Base-by-base conservation (phyloP, 2,329 filamentous ascomycete species). In the Alternaria solani region DNA sequence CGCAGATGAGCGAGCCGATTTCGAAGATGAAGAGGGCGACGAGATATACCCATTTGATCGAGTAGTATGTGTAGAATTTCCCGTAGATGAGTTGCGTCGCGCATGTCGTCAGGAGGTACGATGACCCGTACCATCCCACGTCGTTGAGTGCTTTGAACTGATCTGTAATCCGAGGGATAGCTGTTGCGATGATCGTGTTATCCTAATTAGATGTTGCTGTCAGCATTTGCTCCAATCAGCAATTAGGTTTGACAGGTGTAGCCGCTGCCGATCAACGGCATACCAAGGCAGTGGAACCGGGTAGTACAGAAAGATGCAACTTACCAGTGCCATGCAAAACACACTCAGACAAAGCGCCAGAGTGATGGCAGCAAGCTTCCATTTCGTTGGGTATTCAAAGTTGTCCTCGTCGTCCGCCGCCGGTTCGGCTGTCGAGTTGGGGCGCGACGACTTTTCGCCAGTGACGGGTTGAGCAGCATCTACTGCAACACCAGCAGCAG, bases 1-100 rank as follows among this genome's bases (percentile, higher is more conserved):
- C 84, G 61, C 84, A 86, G 55, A 86, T 75, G 12, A 83, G 74
- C n/a, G 81, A 83, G 18, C 84, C 84, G 52, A 85, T 57, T 66
- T 85, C 83, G 70, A 86, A 86, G 68, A 84, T 79, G 60, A 76
- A 65, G 25, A 85, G 74, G 0, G 80, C 80, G 16, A 63, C 62
- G 8, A 85, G 63, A 67, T 80, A 84, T 43, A 82, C 72, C 77
- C 77, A 82, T 70, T 85, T 85, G 68, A 78, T 78, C 14, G 69
- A 74, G 65, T 81, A 83, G 72, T 79, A 82, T 30, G 80, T 82
- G 70, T 83, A 83, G 53, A 83, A 75, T 57, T 79, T 79, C 48
- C 77, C 76, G 65, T 75, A 79, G 61, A 78, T 73, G 55, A 78
- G 74, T 63, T 78, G 76, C 9, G 76, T 78, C 7, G 78, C 74